phyloP scores from a whole-genome alignment of 164 flowering plant genomes.

The Kingdonia uniflora region DNA sequence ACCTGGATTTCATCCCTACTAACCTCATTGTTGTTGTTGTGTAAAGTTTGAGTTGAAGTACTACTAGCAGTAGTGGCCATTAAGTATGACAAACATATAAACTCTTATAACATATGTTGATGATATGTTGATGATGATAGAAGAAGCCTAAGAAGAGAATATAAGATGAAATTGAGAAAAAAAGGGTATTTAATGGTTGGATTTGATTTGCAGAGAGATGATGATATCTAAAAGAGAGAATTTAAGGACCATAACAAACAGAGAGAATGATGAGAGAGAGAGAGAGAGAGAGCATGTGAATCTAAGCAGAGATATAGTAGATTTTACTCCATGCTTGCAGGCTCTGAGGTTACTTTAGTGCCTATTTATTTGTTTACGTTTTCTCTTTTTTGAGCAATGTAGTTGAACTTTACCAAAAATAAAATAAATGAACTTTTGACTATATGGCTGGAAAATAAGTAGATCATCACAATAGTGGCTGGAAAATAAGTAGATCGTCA shows the following conservation, averaged over 20 bases:
- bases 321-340: neutral
- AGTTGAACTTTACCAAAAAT: too few species aligned
- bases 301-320: conserved; percentile 2
- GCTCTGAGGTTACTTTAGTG: too few species aligned
- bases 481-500: too few species aligned
- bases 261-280: neutral
- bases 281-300: conserved; percentile 13
- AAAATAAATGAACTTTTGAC: too few species aligned
- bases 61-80: conserved; percentile 35
- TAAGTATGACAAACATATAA: conserved; percentile 7
- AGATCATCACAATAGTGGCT: too few species aligned
- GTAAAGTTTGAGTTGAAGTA: conserved; percentile 20
- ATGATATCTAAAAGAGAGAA: conserved; percentile 26
- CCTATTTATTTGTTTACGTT: too few species aligned
- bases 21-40: too few species aligned
- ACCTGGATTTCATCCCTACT: conserved; percentile 58
- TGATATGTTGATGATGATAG: neutral
- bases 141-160: conserved; percentile 3
- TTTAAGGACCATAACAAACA: conserved; percentile 22
- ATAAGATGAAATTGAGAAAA: conserved; percentile 2
- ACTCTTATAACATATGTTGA: too few species aligned
- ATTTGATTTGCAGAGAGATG: conserved; percentile 20
- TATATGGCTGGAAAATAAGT: too few species aligned
- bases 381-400: too few species aligned
- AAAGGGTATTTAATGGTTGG: conserved; percentile 21